Evolutionary conservation across 495 filamentous ascomycete genomes (phyloP), one percentile per base, ranked within the genome.

Genomic region (Xylona heveae): DNA sequence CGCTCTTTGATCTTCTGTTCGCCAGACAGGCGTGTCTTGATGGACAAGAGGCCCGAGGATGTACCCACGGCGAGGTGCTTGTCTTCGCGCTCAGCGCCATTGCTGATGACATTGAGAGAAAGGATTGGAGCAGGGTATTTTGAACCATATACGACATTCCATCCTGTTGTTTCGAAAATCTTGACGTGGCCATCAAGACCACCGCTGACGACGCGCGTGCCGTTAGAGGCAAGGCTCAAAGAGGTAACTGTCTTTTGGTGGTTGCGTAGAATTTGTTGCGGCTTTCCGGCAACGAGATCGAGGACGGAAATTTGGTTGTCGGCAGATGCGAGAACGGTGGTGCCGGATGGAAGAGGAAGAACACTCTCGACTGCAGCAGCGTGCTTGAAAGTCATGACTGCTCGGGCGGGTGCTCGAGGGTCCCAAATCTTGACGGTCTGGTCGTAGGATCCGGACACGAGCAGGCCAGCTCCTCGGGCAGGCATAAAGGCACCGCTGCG

Each of bases 181-280:
- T 99, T 99, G 52, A 99, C 66, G 47, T 94, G 88, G 9, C 90
- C 90, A 50, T 99, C 88, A 20, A 99, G 58, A 10, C 71, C 76
- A 49, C 81, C 90, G 46, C 68, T 79, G 37, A 99, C 64, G 29
- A 99, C 59, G 27, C 90, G 66, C 30, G 69, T 68, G 12, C 73
- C 69, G 41, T 78, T 71, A 19, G 77, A 79, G 0, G 82, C 88
- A n/a, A 71, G 48, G 10, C 61, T 59, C 21, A 99, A 62, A 3
- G 78, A 68, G 0, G 88, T 95, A 19, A 99, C 81, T 0, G 88
- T 92, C 67, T 94, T 95, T 53, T 99, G 88, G 50, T 99, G 90
- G 46, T 83, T 93, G 34, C 76, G 71, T 26, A 99, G 73, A 36
- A 90, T 55, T 22, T 81, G 74, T 26, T 85, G 50, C 2, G 82